Conservation (phyloP, 176 grass and related monocot genomes). For the Eremochloa ophiuroides region DNA sequence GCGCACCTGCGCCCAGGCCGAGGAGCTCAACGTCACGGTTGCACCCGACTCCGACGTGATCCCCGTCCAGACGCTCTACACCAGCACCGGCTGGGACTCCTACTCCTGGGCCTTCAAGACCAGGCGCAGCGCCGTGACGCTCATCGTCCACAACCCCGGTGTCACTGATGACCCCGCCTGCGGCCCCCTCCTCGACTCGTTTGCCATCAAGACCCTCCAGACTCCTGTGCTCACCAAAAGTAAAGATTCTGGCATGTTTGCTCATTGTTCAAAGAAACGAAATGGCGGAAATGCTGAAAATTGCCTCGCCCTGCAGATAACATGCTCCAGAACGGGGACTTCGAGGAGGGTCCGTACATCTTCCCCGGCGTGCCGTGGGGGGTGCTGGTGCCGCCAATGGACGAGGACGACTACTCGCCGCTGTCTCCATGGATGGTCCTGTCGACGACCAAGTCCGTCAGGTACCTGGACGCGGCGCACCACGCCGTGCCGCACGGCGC, state of each 20-base stretch:
- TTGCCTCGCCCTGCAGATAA: constrained; percentile 13
- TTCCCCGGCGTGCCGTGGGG: constrained; percentile 38
- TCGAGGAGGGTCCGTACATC: constrained; percentile 65
- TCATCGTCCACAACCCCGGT: constrained; percentile 54
- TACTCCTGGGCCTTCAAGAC: constrained; percentile 57
- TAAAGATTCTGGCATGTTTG: background rate
- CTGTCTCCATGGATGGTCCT: constrained; percentile 45
- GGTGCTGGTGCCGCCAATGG: constrained; percentile 57
- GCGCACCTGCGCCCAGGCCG: constrained; percentile 58
- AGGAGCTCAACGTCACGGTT: constrained; percentile 50
- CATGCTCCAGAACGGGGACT: constrained; percentile 54
- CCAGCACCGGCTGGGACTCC: constrained; percentile 56
- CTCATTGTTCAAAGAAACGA: background rate
- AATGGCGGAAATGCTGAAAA: background rate
- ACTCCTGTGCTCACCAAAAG: constrained; percentile 18
- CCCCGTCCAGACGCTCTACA: constrained; percentile 52
- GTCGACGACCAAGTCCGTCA: constrained; percentile 45
- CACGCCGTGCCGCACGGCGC: constrained; percentile 45
- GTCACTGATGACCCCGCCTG: constrained; percentile 38
- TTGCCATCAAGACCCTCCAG: constrained; percentile 30
- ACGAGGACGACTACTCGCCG: constrained; percentile 55
- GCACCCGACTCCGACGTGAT: constrained; percentile 37
- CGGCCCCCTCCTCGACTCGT: constrained; percentile 47
- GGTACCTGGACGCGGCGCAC: constrained; percentile 65
- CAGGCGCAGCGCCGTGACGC: background rate